These are phyloP conservation scores for Rhododendron henanense DNA, from an alignment of 148 eudicot genomes.

Conservation along the genomic window DNA sequence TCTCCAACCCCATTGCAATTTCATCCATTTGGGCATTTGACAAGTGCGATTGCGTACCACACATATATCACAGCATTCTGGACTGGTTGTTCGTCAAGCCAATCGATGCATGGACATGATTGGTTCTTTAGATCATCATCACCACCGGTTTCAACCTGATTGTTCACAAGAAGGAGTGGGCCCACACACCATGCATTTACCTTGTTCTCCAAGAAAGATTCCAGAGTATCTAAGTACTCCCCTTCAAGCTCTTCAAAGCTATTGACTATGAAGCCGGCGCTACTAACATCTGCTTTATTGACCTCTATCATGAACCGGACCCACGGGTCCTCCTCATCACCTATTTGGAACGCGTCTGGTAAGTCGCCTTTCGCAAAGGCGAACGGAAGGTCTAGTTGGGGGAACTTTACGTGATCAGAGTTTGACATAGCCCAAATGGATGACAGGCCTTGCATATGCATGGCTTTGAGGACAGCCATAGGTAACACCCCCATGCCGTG, in stretches of 20 bases:
- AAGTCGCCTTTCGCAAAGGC: not conserved
- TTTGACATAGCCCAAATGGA: not conserved
- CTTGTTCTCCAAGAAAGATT: not conserved
- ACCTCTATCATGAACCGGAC: not conserved
- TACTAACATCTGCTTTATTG: not conserved
- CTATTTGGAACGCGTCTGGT: not conserved
- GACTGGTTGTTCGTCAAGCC: not conserved
- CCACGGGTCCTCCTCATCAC: not conserved
- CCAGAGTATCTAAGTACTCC: not conserved
- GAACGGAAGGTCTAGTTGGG: not conserved
- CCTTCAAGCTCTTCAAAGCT: constrained; percentile 10
- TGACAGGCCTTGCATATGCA: not conserved
- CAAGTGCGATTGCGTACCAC: not conserved
- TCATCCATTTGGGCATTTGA: not conserved
- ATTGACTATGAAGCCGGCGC: not conserved
- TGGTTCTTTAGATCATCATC: not conserved
- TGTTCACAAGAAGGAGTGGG: not conserved
- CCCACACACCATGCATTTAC: not conserved
- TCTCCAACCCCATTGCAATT: constrained; percentile 3
- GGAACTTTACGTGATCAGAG: not conserved
- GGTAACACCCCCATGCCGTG: not conserved
- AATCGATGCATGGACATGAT: not conserved
- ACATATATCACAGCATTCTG: not conserved
- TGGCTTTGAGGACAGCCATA: not conserved
- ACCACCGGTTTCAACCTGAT: not conserved